Percentiles rank a stretch among this genome's conserved stretches.
phyloP scores from a whole-genome alignment of 78 protist species.

The Emiliania huxleyi region DNA sequence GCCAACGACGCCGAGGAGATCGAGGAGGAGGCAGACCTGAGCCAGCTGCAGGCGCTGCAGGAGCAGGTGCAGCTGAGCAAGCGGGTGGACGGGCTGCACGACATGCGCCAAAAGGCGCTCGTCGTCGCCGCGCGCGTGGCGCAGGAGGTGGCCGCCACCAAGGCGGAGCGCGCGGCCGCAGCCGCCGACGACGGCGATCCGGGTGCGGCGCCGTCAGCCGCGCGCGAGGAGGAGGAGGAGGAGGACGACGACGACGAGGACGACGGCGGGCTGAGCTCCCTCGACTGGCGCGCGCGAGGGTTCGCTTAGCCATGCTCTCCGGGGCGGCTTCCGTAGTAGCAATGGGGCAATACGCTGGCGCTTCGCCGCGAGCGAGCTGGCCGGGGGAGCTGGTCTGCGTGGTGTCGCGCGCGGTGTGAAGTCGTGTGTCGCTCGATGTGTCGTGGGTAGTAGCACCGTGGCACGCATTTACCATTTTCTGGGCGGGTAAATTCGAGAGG shows the following conservation, averaged over 20 bases:
- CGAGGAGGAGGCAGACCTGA: not conserved
- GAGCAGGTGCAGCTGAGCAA: not conserved
- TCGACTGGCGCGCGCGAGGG: not conserved
- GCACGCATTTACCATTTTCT: no score
- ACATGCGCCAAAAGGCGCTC: not conserved
- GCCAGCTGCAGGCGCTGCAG: not conserved
- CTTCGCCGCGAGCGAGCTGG: no score
- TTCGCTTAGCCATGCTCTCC: no score
- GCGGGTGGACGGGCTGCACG: not conserved
- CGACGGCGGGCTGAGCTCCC: not conserved
- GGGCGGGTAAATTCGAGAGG: no score
- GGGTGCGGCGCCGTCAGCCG: no score
- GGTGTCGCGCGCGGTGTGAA: no score
- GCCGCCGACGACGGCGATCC: not conserved
- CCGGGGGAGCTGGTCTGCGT: no score
- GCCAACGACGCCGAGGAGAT: not conserved
- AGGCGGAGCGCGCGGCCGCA: not conserved
- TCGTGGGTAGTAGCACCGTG: no score
- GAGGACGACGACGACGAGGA: not conserved
- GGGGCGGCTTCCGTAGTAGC: no score
- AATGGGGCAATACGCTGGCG: no score
- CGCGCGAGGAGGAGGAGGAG: no score
- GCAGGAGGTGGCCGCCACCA: not conserved
- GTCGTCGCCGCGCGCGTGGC: not conserved
- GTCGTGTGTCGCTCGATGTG: no score